Base-by-base conservation (phyloP, 2,329 filamentous ascomycete species). In the Pyrenophora seminiperda region DNA sequence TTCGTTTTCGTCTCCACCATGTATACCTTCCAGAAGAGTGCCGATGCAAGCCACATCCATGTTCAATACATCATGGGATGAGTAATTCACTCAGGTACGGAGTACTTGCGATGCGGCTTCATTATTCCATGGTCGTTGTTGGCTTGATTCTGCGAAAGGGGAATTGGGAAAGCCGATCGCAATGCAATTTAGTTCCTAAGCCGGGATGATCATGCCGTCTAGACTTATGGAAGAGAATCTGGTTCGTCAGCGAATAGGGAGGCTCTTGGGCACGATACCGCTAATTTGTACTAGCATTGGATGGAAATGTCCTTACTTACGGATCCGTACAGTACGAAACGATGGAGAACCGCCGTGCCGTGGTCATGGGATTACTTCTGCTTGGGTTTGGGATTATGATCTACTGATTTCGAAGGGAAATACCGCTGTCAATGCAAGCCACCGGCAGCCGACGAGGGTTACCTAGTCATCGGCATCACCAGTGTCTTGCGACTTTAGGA, bases 11-110 rank as follows among this genome's bases (percentile, higher is more conserved):
- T n/a, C 10, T 20, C n/a, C 31, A 33, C 36, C 15, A 33, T 22
- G 15, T 32, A 14, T n/a, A 32, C 7, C 14, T 48, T 42, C 37
- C 15, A 41, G 41, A 42, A 49, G n/a, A 38, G 18, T 20, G 47
- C 33, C 31, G 36, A 46, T 44, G 41, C 37, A 36, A 33, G 27
- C 20, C 29, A 17, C 31, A 18, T 17, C 37, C 17, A 24, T 32
- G 24, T 36, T 38, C 13, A 14, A 38, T 36, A 17, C 44, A 45
- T 32, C 29, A 33, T 38, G 14, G 32, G 55, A 47, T 56, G 52
- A 58, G 33, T 56, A 56, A 58, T 55, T 47, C 31, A 15, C 30
- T 41, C 45, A 45, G 30, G 32, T 19, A n/a, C n/a, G n/a, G n/a
- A n/a, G n/a, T n/a, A 37, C 19, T 33, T 48, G 41, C 27, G 5